Evolutionary conservation across 768 basidiomycete genomes (phyloP), one percentile per base, ranked within the genome.

Genomic region (Saitozyma sp.): DNA sequence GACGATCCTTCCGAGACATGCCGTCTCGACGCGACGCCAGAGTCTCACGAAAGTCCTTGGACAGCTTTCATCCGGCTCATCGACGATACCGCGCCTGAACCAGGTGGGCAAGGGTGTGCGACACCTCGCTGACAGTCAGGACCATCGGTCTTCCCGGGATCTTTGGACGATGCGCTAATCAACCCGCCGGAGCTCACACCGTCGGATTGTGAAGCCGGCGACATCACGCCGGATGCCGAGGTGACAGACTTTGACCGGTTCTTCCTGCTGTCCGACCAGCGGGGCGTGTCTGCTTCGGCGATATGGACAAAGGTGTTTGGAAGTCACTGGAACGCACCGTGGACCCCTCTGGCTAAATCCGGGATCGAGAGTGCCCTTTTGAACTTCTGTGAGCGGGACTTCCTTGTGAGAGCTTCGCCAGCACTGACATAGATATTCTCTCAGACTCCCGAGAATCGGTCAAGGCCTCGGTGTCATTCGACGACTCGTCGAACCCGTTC

Each of bases 391-490:
- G 41, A 56, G 55, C 2, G 29, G 2, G 5, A 29, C 29, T 29
- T 56, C 46, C 19, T 48, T 17, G 4, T 14, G 13, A 13, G 29
- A 13, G 11, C 40, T 16, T 13, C 7, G 9, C 14, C 8, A 16
- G 20, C 7, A 46, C 16, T 8, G 41, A 43, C 29, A 9, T 16
- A 4, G 2, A 10, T 3, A 2, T 5, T 6, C 6, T 16, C 20
- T 8, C 45, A 56, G 55, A 56, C 42, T 39, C 55, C 11, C 41
- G 41, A 42, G 55, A 56, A 20, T 42, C 55, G 9, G 55, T 56
- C 40, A 56, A 56, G 29, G 55, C 55, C 8, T 56, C 55, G 9
- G 55, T 56, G 4, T 56, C 55, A 42, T 56, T 56, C 20, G 55
- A 56, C 20, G 55, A 56, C 20, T 17, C 29, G 14, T 56, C 40